These are phyloP conservation scores for Ophiostoma montium DNA, from an alignment of 2,329 filamentous ascomycete species.

Conservation along the genomic window DNA sequence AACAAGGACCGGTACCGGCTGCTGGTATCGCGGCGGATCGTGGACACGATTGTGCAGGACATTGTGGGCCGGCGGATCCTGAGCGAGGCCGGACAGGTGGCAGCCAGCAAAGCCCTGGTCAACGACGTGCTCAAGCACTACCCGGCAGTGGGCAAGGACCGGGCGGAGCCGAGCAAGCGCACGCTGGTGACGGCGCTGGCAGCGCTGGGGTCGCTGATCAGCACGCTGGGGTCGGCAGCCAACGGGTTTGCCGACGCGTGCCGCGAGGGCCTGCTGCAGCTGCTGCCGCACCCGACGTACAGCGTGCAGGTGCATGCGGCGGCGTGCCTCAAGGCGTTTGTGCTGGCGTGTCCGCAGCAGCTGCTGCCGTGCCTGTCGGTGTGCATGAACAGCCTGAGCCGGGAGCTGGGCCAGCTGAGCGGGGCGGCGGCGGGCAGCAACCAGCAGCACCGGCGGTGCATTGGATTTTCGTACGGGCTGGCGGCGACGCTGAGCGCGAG, in stretches of 20 bases:
- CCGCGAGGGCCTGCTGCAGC: conserved; percentile 75
- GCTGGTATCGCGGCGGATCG: conserved; percentile 69
- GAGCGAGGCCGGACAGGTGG: conserved; percentile 76
- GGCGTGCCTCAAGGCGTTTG: conserved; percentile 72
- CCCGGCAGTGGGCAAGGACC: conserved; percentile 73
- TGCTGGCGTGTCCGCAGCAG: conserved; percentile 83
- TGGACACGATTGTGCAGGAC: conserved; percentile 71
- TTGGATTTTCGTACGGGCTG: conserved; percentile 83
- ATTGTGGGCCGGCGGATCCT: conserved; percentile 69
- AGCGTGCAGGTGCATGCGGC: conserved; percentile 87
- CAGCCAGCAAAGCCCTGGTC: conserved; percentile 66
- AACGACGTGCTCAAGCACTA: conserved; percentile 91
- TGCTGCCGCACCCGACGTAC: conserved; percentile 88
- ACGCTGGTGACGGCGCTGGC: conserved; percentile 66
- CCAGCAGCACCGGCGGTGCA: conserved; percentile 46
- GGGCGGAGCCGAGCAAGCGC: conserved; percentile 78
- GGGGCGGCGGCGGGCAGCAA: conserved; percentile 55
- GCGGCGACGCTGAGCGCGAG: conserved; percentile 85
- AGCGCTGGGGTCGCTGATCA: conserved; percentile 64
- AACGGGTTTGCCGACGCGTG: conserved; percentile 68
- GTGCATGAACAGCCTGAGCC: conserved; percentile 86
- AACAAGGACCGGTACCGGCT: conserved; percentile 77
- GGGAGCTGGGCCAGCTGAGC: conserved; percentile 67
- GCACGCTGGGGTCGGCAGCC: conserved; percentile 67
- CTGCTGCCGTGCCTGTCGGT: conserved; percentile 82